Evolutionary conservation across 768 basidiomycete species (phyloP).

Genomic region (Russula sp.): DNA sequence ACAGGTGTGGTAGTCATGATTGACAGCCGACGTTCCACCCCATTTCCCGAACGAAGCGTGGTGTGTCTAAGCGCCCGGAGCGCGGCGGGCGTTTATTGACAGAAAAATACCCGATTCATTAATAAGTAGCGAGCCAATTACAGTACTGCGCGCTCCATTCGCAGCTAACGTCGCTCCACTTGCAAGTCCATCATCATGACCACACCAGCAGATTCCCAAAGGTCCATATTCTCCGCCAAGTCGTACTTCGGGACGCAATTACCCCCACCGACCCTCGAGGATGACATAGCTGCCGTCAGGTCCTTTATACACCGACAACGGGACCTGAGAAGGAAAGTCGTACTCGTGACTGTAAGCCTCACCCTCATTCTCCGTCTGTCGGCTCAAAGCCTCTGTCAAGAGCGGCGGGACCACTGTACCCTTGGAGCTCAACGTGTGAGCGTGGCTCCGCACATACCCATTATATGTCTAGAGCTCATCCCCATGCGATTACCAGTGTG

Average conservation of each 20-base stretch:
- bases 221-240: conserved; percentile 66
- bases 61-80: neutral
- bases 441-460: conserved; percentile 21
- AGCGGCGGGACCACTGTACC: conserved; percentile 98
- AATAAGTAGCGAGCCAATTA: neutral
- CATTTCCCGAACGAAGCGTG: neutral
- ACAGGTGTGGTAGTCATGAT: no score
- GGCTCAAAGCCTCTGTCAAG: conserved; percentile 36
- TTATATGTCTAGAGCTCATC: conserved; percentile 18
- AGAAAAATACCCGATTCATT: neutral
- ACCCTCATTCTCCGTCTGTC: neutral
- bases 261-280: conserved; percentile 65
- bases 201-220: conserved; percentile 3
- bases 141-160: neutral
- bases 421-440: conserved; percentile 98
- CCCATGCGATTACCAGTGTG: conserved; percentile 53
- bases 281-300: conserved; percentile 56
- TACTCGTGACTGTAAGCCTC: conserved; percentile 82
- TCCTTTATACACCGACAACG: conserved; percentile 68
- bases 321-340: conserved; percentile 64
- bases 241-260: conserved; percentile 86
- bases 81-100: neutral
- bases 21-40: no score
- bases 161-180: neutral
- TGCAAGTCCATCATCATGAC: neutral